phyloP scores from a whole-genome alignment of 768 basidiomycete species.

The Tricholoma furcatifolium region DNA sequence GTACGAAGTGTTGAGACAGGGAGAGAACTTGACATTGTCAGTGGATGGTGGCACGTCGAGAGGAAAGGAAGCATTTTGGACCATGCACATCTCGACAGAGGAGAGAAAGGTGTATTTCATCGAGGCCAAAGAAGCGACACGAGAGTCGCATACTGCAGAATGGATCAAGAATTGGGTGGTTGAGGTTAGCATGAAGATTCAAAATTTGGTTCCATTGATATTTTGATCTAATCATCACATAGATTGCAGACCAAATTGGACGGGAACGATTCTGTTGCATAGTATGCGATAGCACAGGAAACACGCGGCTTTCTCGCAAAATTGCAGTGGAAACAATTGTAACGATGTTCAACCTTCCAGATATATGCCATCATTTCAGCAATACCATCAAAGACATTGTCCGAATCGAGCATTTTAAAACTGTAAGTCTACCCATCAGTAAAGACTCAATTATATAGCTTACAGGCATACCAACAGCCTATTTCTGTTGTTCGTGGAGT shows the following conservation, averaged over 20 bases:
- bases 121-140: conserved; percentile 23
- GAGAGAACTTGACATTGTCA: conserved; percentile 20
- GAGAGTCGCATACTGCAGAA: conserved; percentile 24
- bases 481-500: conserved; percentile 16
- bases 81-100: conserved; percentile 29
- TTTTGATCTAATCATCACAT: not conserved
- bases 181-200: no score
- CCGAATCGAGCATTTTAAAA: conserved; percentile 19
- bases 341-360: conserved; percentile 20
- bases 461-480: no score
- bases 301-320: conserved; percentile 17
- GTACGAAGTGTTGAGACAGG: conserved; percentile 8
- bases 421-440: not conserved
- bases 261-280: conserved; percentile 18
- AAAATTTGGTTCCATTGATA: not conserved
- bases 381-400: conserved; percentile 25
- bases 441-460: not conserved
- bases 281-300: conserved; percentile 28
- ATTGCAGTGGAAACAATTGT: conserved; percentile 12
- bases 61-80: conserved; percentile 25
- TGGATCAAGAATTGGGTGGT: conserved; percentile 18
- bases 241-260: conserved; percentile 20
- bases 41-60: conserved; percentile 29
- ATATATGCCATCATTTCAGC: conserved; percentile 24
- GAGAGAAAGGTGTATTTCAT: conserved; percentile 26